Evolutionary conservation across 2,329 filamentous ascomycete genomes (phyloP).

Genomic region (Elsinoe batatas): DNA sequence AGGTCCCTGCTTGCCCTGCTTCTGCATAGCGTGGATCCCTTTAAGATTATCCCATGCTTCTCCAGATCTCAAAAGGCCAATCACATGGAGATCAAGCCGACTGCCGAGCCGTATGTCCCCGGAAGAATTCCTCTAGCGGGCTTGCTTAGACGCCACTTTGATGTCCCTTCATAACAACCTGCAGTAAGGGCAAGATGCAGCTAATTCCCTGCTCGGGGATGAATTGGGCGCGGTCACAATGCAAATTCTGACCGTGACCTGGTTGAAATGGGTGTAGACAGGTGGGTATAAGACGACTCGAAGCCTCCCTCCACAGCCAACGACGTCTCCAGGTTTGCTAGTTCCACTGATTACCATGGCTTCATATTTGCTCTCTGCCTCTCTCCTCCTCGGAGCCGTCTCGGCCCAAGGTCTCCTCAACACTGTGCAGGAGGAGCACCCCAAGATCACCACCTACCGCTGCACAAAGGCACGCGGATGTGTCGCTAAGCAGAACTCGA

Average conservation of each 20-base stretch:
- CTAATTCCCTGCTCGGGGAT: background rate
- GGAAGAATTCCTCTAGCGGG: conserved; percentile 1
- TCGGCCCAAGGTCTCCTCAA: conserved; percentile 4
- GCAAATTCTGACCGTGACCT: background rate
- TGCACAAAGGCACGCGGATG: conserved; percentile 33
- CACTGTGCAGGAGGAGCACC: conserved; percentile 30
- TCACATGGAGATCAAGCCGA: background rate
- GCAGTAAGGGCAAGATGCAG: conserved; percentile 5
- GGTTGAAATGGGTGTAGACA: background rate
- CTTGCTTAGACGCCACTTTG: background rate
- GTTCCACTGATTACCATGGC: background rate
- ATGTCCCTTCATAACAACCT: conserved; percentile 2
- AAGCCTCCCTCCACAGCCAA: background rate
- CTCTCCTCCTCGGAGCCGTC: conserved; percentile 4
- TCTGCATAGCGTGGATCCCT: conserved; percentile 1
- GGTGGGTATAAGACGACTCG: background rate
- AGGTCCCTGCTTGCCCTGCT: background rate
- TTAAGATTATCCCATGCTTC: background rate
- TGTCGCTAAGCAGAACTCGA: conserved; percentile 26
- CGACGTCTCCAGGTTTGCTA: background rate
- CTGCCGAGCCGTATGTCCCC: background rate
- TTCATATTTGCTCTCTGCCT: background rate
- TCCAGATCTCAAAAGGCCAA: background rate
- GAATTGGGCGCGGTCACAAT: background rate
- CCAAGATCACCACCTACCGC: conserved; percentile 30